phyloP scores from a whole-genome alignment of 768 basidiomycete genomes.

The Suillus tomentosus region DNA sequence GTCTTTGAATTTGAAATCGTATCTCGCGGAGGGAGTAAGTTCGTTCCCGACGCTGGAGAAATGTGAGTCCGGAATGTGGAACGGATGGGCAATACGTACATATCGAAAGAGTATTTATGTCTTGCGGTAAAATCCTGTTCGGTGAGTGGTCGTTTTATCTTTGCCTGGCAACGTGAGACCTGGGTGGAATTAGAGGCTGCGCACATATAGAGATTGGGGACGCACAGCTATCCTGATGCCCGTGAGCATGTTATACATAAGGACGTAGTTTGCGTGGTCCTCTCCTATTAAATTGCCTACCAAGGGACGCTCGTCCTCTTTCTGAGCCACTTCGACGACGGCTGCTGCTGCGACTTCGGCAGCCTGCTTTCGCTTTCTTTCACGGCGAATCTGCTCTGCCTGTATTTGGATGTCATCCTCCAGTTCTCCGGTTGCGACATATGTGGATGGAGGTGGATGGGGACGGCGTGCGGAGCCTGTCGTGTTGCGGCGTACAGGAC shows the following conservation, averaged over 20 bases:
- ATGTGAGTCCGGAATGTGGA: slow-evolving; percentile 14
- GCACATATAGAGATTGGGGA: slow-evolving; percentile 17
- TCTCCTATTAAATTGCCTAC: slow-evolving; percentile 98
- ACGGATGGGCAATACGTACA: slow-evolving; percentile 51
- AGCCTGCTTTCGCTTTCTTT: slow-evolving; percentile 75
- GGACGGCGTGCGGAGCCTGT: slow-evolving; percentile 53
- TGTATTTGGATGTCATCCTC: slow-evolving; percentile 78
- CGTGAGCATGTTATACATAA: slow-evolving; percentile 99
- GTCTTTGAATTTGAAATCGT: slow-evolving; percentile 99
- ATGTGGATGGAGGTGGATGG: slow-evolving; percentile 35
- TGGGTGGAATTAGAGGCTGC: slow-evolving; percentile 33
- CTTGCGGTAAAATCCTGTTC: slow-evolving; percentile 84
- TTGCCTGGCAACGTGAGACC: slow-evolving; percentile 97
- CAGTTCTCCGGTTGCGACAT: slow-evolving; percentile 42
- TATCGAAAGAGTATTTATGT: slow-evolving; percentile 97
- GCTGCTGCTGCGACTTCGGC: slow-evolving; percentile 64
- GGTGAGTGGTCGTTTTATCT: slow-evolving; percentile 82
- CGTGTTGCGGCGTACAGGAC: slow-evolving; percentile 67
- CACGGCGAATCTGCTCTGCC: slow-evolving; percentile 82
- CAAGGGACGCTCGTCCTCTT: slow-evolving; percentile 58
- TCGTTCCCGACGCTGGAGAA: slow-evolving; percentile 86
- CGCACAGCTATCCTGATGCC: slow-evolving; percentile 93
- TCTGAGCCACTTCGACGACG: slow-evolving; percentile 20
- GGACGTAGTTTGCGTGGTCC: slow-evolving; percentile 96
- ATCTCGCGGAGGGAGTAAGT: slow-evolving; percentile 94